Percentiles rank a stretch among this genome's conserved stretches.
phyloP scores from a whole-genome alignment of 768 basidiomycete species.

The Psilocybe cyanescens region DNA sequence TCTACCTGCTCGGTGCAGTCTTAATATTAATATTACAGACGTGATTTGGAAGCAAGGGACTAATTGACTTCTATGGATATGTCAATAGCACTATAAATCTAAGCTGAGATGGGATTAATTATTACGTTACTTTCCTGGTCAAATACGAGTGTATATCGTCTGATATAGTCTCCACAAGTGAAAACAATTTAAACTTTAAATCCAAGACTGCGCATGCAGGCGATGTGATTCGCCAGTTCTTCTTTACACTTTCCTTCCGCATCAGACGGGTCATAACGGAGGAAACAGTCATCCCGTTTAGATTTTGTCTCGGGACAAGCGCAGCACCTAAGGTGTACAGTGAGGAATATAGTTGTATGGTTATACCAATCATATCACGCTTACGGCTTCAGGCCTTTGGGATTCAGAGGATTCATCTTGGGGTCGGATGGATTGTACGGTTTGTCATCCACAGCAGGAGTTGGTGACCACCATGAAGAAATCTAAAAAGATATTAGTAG shows the following conservation, averaged over 20 bases:
- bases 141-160: neutral
- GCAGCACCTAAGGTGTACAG: constrained; percentile 71
- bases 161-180: neutral
- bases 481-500: constrained; percentile 38
- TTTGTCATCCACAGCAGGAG: constrained; percentile 33
- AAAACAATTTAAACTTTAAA: constrained; percentile 68
- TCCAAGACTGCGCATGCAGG: constrained; percentile 90
- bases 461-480: constrained; percentile 59
- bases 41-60: too few relatives aligned
- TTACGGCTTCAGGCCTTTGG: constrained; percentile 93
- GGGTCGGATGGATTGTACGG: constrained; percentile 77
- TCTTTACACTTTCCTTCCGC: constrained; percentile 82
- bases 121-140: constrained; percentile 10
- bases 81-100: neutral
- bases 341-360: neutral
- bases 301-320: constrained; percentile 95
- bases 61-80: neutral
- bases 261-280: constrained; percentile 65
- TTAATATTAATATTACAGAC: too few relatives aligned
- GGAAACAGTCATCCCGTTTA: constrained; percentile 92
- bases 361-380: constrained; percentile 29
- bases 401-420: constrained; percentile 88
- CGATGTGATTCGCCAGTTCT: constrained; percentile 77
- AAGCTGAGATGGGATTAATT: constrained; percentile 11
- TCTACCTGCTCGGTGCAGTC: too few relatives aligned